phyloP scores from a whole-genome alignment of 1,284 basidiomycete genomes.

The Ceratobasidium sp. region DNA sequence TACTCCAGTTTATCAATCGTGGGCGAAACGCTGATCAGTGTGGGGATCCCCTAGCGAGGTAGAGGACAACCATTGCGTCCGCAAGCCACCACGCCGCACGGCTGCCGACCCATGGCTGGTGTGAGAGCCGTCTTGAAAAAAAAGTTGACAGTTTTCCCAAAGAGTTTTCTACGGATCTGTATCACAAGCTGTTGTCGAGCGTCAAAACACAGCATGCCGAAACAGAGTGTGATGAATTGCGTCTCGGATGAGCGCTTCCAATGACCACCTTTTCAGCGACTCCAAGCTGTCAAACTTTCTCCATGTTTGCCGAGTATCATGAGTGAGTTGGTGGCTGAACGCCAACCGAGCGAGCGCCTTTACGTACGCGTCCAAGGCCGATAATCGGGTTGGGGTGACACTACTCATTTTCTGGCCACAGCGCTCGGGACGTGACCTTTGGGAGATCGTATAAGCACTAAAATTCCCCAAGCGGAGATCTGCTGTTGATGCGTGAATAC shows the following conservation, averaged over 20 bases:
- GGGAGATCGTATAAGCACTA: constrained; percentile 11
- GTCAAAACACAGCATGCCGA: too few species aligned
- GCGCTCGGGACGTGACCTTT: background rate
- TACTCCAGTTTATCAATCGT: background rate
- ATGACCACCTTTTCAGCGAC: too few species aligned
- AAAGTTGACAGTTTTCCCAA: too few species aligned
- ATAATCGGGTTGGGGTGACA: background rate
- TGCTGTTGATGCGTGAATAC: constrained; percentile 6
- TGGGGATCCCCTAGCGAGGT: background rate
- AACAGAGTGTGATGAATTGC: too few species aligned
- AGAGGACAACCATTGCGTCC: background rate
- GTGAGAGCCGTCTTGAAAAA: too few species aligned
- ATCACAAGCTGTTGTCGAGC: too few species aligned
- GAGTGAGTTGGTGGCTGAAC: too few species aligned
- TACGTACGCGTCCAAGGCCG: background rate
- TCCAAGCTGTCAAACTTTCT: too few species aligned
- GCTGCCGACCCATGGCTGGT: too few species aligned
- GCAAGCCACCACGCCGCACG: background rate
- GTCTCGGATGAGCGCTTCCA: too few species aligned
- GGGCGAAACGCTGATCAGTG: background rate
- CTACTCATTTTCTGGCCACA: background rate
- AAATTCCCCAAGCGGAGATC: constrained; percentile 4
- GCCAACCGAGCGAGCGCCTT: background rate
- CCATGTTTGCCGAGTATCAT: too few species aligned
- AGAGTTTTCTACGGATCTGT: too few species aligned